Conservation (phyloP, 2,329 filamentous ascomycete genomes). For the Fusarium sp. region DNA sequence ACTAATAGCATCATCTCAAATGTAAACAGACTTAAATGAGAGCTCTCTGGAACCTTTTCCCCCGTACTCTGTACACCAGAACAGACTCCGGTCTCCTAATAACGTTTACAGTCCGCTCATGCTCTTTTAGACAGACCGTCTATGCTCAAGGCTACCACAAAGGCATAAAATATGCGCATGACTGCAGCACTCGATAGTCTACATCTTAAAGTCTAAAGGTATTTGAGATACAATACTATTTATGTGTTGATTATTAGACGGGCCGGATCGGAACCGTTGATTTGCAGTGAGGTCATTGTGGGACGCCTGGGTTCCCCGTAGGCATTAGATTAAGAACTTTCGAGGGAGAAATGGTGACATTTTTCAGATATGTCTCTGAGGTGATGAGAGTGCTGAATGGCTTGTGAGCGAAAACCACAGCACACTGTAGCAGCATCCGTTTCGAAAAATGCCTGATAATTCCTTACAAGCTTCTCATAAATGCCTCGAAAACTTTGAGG, state of each 20-base stretch:
- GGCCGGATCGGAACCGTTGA: constrained; percentile 23
- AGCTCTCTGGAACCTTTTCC: neutral
- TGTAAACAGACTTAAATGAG: neutral
- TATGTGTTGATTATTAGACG: constrained; percentile 1
- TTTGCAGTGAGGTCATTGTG: constrained; percentile 38
- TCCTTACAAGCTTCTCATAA: constrained; percentile 10
- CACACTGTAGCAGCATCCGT: neutral
- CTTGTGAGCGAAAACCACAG: constrained; percentile 9
- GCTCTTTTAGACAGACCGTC: neutral
- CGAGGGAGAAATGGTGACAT: constrained; percentile 43
- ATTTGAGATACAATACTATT: neutral
- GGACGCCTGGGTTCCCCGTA: constrained; percentile 29
- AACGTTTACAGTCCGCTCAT: neutral
- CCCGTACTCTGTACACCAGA: neutral
- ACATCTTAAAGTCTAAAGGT: neutral
- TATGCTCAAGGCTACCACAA: neutral
- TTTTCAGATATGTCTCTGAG: constrained; percentile 21
- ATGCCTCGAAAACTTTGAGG: constrained; percentile 20
- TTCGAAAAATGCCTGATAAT: neutral
- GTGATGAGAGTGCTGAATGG: constrained; percentile 10
- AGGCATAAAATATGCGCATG: neutral
- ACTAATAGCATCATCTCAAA: neutral
- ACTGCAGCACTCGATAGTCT: neutral
- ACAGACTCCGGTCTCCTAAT: neutral
- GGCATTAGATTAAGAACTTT: constrained; percentile 36